These are phyloP conservation scores for Fragilaria radians DNA, from an alignment of 108 stramenopile species.

Conservation along the genomic window DNA sequence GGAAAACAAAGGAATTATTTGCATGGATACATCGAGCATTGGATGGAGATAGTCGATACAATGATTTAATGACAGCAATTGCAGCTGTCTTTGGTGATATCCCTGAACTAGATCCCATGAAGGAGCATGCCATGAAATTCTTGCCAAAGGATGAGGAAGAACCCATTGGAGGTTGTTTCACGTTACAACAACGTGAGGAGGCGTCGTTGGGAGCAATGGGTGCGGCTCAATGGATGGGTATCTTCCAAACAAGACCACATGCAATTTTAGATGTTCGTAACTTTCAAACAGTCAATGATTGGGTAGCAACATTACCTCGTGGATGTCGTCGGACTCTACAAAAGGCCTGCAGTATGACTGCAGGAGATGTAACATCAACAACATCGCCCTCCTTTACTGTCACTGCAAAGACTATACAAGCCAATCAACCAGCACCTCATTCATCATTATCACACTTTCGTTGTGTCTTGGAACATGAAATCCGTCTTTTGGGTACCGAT, in stretches of 20 bases:
- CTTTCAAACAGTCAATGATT: conserved; percentile 56
- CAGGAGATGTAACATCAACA: not conserved
- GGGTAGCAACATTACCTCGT: conserved; percentile 47
- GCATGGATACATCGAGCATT: conserved; percentile 68
- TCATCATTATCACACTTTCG: conserved; percentile 67
- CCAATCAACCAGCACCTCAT: conserved; percentile 54
- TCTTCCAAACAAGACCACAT: conserved; percentile 64
- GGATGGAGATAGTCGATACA: conserved; percentile 38
- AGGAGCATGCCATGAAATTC: conserved; percentile 34
- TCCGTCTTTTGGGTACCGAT: conserved; percentile 44
- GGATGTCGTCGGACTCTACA: conserved; percentile 55
- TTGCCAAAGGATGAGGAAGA: conserved; percentile 43
- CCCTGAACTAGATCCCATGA: conserved; percentile 30
- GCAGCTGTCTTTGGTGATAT: conserved; percentile 62
- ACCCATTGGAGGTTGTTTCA: conserved; percentile 36
- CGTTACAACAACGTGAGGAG: conserved; percentile 44
- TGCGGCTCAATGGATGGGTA: conserved; percentile 68
- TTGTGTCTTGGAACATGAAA: conserved; percentile 70
- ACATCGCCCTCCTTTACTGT: not conserved
- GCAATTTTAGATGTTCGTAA: conserved; percentile 48
- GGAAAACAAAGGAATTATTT: conserved; percentile 42
- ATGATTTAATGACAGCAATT: conserved; percentile 61
- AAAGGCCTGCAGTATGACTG: conserved; percentile 18
- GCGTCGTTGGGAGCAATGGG: conserved; percentile 73
- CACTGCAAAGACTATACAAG: not conserved